Evolutionary conservation across 768 basidiomycete species (phyloP), one percentile per base, ranked within the genome.

Genomic region (Trametes sanguinea): DNA sequence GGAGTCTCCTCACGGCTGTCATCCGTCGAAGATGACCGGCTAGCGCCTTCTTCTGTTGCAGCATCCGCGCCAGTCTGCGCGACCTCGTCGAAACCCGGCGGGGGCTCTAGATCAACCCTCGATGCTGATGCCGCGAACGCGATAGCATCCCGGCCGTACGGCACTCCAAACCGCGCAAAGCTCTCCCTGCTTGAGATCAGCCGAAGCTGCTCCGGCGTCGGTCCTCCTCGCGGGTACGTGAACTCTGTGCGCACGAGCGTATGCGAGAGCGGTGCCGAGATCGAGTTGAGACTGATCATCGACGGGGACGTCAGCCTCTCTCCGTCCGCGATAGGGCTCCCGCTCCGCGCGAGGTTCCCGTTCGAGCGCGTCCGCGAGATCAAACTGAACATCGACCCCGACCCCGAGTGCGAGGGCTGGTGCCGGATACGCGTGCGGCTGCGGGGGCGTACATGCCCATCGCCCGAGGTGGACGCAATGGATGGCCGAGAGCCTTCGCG

Each of bases 211-310:
- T 83, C 83, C 0, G 86, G 80, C 6, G 88, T 89, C 3, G 84
- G 84, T 0, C 87, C 88, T 7, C 78, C 65, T 65, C 80, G 80
- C 1, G 88, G 89, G 66, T 85, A 89, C 16, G 81, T 81, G 63
- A 92, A 89, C 69, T 88, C 86, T 1, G 90, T 87, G 27, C 88
- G 85, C 22, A 82, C 76, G 30, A 82, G 76, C 10, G 92, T 93
- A 71, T 94, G 89, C 6, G 86, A 81, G 8, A 94, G 81, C 6
- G 92, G 92, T 4, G 88, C 70, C 5, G 89, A 91, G 60, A 94
- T 93, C 9, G 83, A 89, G 65, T 85, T 78, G 39, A 92, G 77
- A 16, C 90, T 90, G 58, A 90, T 85, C 55, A 81, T 76, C 17
- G 89, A 89, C 7, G 89, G 85, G 1, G 87, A 89, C 37, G 80